These are phyloP conservation scores for Salvia miltiorrhiza DNA, from an alignment of 257 asterid genomes.

Conservation along the genomic window DNA sequence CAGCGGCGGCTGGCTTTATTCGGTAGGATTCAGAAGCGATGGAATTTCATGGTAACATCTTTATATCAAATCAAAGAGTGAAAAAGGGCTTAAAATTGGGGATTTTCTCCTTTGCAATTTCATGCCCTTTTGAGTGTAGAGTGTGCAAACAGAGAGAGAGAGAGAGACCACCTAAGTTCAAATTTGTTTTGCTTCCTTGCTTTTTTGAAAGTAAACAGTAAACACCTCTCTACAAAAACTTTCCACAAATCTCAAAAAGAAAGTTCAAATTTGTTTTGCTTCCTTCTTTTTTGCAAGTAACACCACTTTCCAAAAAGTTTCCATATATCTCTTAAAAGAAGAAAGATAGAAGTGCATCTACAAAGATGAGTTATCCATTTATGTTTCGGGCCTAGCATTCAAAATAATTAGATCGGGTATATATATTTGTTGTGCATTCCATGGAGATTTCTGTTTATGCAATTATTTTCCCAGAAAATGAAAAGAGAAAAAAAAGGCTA, in stretches of 20 bases:
- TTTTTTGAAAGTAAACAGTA: not conserved
- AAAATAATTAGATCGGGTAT: too few relatives aligned
- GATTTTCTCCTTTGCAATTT: not conserved
- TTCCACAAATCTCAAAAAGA: too few relatives aligned
- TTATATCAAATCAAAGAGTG: not conserved
- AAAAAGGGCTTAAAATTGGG: not conserved
- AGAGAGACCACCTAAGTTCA: not conserved
- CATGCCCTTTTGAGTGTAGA: not conserved
- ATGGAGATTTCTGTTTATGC: conserved; percentile 11
- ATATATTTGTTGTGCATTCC: not conserved
- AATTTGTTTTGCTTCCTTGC: not conserved
- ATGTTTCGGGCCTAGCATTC: too few relatives aligned
- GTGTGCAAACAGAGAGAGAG: not conserved
- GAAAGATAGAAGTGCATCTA: not conserved
- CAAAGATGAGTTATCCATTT: conserved; percentile 1
- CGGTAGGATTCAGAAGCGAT: not conserved
- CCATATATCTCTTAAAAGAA: too few relatives aligned
- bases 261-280: not conserved
- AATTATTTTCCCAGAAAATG: not conserved
- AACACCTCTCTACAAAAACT: too few relatives aligned
- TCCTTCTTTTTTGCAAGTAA: not conserved
- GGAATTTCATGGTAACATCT: not conserved
- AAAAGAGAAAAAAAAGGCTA: not conserved
- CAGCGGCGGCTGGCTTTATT: too few relatives aligned
- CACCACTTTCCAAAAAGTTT: too few relatives aligned